Evolutionary conservation across 2,329 filamentous ascomycete species (phyloP), one percentile per base, ranked within the genome.

Genomic region (Fusarium fujikuroi): DNA sequence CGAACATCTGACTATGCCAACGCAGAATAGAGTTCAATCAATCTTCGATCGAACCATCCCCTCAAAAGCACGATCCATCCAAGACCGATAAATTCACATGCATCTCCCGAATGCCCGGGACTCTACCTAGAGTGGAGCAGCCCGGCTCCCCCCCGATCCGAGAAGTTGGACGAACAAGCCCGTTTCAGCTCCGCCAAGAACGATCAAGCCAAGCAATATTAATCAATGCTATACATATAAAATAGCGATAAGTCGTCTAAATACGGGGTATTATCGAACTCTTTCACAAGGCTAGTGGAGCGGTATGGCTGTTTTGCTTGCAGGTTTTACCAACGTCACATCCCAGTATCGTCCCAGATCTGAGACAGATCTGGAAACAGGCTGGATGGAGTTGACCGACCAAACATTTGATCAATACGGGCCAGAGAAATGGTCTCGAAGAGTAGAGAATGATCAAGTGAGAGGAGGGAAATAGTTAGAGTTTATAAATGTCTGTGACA

Each of bases 321-420:
- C 25, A 25, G 25, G 71, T 74, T 72, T 74, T 63, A 72, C 58
- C 63, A 74, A 43, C 43, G 71, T 73, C 49, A 52, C 71, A 72
- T 52, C 49, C 46, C 34, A 53, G 49, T 46, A 74, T 54, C 44
- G 47, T 56, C 34, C 56, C 25, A 28, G 47, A 64, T 49, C 39
- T 61, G 71, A 71, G 64, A 72, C 69, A 32, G 54, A 58, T 52
- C 54, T 65, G 34, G 44, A 52, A 60, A 61, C 59, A 70, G 39
- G 14, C 30, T 52, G 32, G 32, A 52, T 52, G 32, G 32, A 52
- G 49, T 16, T 36, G n/a, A 30, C 37, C 32, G 47, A 34, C 53
- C 42, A 69, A 53, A 40, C 32, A 54, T 28, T 37, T 18, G n/a
- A 57, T 47, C 21, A 52, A 21, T n/a, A 23, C 15, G 4, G 9